Evolutionary conservation across 1,284 basidiomycete genomes (phyloP), one percentile per base, ranked within the genome.

Genomic region (Tilletia setariae): DNA sequence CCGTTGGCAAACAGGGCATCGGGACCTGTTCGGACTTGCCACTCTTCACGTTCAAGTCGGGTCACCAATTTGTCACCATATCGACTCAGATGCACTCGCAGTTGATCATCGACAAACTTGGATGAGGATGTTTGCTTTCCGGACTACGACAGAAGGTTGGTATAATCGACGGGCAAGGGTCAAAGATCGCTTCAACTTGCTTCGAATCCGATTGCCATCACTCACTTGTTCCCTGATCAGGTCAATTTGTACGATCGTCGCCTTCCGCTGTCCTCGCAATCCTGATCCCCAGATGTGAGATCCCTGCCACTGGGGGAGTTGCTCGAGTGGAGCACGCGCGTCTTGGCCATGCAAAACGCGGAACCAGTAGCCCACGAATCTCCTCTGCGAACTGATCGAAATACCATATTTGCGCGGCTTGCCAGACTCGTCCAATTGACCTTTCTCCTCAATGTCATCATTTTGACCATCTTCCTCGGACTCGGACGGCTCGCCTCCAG

Each of bases 321-420:
- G 7, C 28, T 61, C 30, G 11, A 61, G 28, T 3, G 56, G 56
- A 25, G 56, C 56, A 25, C 56, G 56, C 25, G 56, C 56, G 35
- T 61, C 56, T n/a, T 61, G 56, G 9, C 56, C 56, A 40, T 61
- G 56, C 25, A 61, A 16, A 30, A 61, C 32, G 28, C 56, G 56
- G 56, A 35, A 40, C 56, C 56, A 61, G 28, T 61, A 61, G 28
- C 56, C 56, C 7, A 61, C 56, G 35, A 61, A 78, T 28, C 77
- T 56, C 11, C 76, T 70, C 49, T 78, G 77, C 11, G 67, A 70
- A 0, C 75, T 69, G 49, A 78, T 77, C 21, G 74, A 76, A 1
- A 78, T 74, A n/a, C 75, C 77, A 68, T 76, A 71, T 40, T 68
- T 68, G 11, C 74, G 74, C 23, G 68, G 61, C 44, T 65, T 68